phyloP scores from a whole-genome alignment of 495 filamentous ascomycete species.

The Aspergillus bridgeri region DNA sequence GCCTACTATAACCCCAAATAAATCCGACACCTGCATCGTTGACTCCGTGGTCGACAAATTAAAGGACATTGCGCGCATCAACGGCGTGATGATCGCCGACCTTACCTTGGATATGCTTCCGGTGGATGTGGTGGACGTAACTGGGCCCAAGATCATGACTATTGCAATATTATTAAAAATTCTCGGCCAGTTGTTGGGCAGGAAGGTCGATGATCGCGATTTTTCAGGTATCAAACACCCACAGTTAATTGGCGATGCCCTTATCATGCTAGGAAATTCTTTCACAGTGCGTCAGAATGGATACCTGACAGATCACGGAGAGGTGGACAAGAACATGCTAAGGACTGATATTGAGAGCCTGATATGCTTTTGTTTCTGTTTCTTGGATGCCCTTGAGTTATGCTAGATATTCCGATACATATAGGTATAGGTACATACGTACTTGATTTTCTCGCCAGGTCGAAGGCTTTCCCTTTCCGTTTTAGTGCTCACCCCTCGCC shows the following conservation, averaged over 20 bases:
- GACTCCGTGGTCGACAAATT: too few species aligned
- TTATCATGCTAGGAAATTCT: slow-evolving; percentile 36
- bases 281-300: slow-evolving; percentile 34
- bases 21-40: too few species aligned
- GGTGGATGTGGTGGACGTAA: slow-evolving; percentile 38
- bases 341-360: too few species aligned
- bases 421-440: too few species aligned
- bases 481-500: slow-evolving; percentile 33
- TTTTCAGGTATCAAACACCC: slow-evolving; percentile 28
- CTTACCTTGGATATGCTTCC: slow-evolving; percentile 21
- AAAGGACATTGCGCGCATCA: too few species aligned
- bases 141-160: slow-evolving; percentile 37
- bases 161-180: slow-evolving; percentile 27
- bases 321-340: too few species aligned
- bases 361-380: too few species aligned
- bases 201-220: slow-evolving; percentile 23
- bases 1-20: too few species aligned
- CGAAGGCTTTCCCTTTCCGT: slow-evolving; percentile 23
- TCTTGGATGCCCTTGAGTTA: too few species aligned
- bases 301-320: slow-evolving; percentile 16
- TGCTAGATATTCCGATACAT: too few species aligned
- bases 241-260: slow-evolving; percentile 32
- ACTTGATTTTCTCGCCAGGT: too few species aligned
- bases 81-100: neutral
- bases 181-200: slow-evolving; percentile 17